Evolutionary conservation across 73 alveolate genomes (phyloP), one percentile per base, ranked within the genome.

Genomic region (Paramecium primaurelia): DNA sequence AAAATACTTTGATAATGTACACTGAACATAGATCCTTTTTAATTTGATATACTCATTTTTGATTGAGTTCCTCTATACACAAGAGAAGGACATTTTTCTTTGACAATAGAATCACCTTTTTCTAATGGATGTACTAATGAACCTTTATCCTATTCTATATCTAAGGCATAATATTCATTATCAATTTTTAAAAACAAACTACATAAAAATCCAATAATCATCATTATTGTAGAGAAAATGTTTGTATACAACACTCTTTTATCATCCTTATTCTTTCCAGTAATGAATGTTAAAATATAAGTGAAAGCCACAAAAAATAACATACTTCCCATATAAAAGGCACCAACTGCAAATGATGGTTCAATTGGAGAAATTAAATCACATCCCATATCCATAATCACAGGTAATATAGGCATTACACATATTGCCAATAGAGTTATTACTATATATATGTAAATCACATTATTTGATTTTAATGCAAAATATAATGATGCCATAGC

Each of bases 371-470:
- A 11, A 1, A 64, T 34, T 9, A 64, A 12, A 64, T 64, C 84
- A 18, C 91, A 80, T 18, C 77, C 45, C 73, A 80, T 8, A 26
- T 80, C 91, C 71, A 80, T 45, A 6, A 80, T 40, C 12, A 80
- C 38, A 32, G 91, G 91, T 2, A 80, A 3, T n/a, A 25, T 80
- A 3, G 91, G 91, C 91, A 80, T 80, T 4, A 44, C 25, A 14
- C 25, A 22, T 4, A 80, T 20, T 10, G 77, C 91, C 34, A 80
- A 42, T 4, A 49, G 16, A 26, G 49, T 11, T 4, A 49, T 14
- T 25, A 16, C 75, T 12, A 49, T 10, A 44, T 45, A 80, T 6
- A 80, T 64, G 6, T 22, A 22, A 3, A 22, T 5, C 26, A 80
- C 51, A 8, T 40, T 36, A 2, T 44, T 80, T 22, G 91, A 45